A percentile compares a stretch with the other conserved stretches of the same genome.
phyloP scores from a whole-genome alignment of 2,329 filamentous ascomycete genomes.

The Aureobasidium sp. region DNA sequence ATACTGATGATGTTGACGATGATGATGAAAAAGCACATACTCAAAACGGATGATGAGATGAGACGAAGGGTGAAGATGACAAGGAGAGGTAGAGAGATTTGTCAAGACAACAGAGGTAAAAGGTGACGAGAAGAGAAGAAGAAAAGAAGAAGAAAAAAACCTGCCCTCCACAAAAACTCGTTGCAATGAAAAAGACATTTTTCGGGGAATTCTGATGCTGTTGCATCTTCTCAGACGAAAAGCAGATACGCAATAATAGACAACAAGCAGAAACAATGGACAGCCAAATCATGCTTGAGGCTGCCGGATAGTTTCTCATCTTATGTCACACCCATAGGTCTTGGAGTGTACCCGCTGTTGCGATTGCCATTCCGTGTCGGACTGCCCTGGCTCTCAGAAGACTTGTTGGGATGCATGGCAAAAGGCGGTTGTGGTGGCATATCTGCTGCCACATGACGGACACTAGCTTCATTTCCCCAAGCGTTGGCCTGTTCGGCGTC shows the following conservation, averaged over 20 bases:
- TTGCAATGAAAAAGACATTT: background rate
- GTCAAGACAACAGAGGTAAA: slow-evolving; percentile 5
- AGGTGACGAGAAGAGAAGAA: background rate
- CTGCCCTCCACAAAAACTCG: background rate
- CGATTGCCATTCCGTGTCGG: slow-evolving; percentile 24
- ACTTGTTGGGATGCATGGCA: slow-evolving; percentile 25
- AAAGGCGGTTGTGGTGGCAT: slow-evolving; percentile 22
- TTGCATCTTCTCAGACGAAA: no score
- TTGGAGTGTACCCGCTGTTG: slow-evolving; percentile 22
- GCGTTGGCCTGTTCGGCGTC: slow-evolving; percentile 65
- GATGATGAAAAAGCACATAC: slow-evolving; percentile 3
- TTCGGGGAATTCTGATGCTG: background rate
- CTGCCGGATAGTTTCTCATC: background rate
- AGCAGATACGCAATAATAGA: background rate
- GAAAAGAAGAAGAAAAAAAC: background rate
- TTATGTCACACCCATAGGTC: slow-evolving; percentile 21
- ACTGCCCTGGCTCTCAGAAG: slow-evolving; percentile 26
- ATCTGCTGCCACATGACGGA: slow-evolving; percentile 57
- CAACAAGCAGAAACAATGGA: background rate
- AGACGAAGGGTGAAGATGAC: slow-evolving; percentile 3
- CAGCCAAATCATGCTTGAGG: background rate
- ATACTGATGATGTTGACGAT: background rate
- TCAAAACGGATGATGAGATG: slow-evolving; percentile 1
- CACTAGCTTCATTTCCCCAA: slow-evolving; percentile 77
- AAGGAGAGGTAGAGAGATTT: background rate